phyloP scores from a whole-genome alignment of 2,329 filamentous ascomycete species.

The Elsinoe perseae region DNA sequence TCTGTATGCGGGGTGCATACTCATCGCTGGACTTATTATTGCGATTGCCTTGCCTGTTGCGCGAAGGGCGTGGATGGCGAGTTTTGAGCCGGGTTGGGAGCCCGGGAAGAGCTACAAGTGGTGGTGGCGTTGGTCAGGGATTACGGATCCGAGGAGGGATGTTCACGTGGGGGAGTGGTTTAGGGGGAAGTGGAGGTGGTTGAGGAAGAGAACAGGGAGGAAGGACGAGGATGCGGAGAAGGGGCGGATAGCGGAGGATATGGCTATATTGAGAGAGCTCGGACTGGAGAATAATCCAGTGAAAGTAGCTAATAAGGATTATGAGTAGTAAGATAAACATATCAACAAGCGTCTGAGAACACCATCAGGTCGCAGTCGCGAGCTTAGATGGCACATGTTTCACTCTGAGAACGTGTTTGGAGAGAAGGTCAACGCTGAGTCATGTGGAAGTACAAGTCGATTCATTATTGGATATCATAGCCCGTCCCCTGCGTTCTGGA shows the following conservation, averaged over 20 bases:
- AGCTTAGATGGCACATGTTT: too few relatives aligned
- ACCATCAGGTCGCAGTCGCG: too few relatives aligned
- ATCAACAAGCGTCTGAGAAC: too few relatives aligned
- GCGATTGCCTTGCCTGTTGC: background rate
- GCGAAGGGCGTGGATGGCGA: background rate
- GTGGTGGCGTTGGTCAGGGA: background rate
- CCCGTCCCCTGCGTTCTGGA: background rate
- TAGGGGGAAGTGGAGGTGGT: background rate
- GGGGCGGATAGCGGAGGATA: background rate
- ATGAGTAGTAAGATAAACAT: too few relatives aligned
- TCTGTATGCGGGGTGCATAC: background rate
- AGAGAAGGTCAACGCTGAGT: background rate
- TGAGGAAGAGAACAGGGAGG: background rate
- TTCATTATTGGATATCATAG: conserved; percentile 11
- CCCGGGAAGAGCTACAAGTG: background rate
- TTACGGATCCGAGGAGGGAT: background rate
- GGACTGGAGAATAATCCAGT: background rate
- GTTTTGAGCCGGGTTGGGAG: background rate
- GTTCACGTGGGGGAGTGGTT: background rate
- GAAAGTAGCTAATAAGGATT: background rate
- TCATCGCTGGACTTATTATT: background rate
- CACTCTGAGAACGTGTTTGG: too few relatives aligned
- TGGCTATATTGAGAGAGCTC: background rate
- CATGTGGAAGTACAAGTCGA: background rate
- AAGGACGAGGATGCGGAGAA: background rate